Evolutionary conservation across 257 asterid genomes (phyloP).

Genomic region (Lycium barbarum): DNA sequence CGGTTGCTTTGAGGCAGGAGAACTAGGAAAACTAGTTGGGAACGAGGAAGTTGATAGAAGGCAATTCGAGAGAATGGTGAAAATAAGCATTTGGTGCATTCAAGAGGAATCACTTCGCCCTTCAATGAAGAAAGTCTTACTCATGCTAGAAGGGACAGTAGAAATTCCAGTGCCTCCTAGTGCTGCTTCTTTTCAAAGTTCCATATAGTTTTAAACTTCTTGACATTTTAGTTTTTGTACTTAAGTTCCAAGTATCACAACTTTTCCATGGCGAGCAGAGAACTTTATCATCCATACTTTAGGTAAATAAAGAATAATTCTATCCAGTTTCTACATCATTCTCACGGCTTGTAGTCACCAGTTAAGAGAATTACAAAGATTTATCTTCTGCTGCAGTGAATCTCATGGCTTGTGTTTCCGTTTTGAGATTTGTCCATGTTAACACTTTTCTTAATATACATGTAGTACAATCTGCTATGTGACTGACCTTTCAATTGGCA

Average conservation of each 20-base stretch:
- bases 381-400: background rate
- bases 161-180: too few relatives aligned
- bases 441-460: background rate
- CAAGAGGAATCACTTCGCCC: too few relatives aligned
- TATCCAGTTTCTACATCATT: background rate
- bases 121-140: too few relatives aligned
- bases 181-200: too few relatives aligned
- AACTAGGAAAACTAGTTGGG: constrained; percentile 35
- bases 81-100: constrained; percentile 54
- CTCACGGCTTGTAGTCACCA: background rate
- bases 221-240: too few relatives aligned
- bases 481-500: background rate
- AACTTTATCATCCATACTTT: background rate
- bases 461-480: background rate
- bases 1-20: constrained; percentile 37
- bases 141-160: too few relatives aligned
- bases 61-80: constrained; percentile 49
- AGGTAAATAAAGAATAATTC: background rate
- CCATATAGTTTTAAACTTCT: too few relatives aligned
- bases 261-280: background rate
- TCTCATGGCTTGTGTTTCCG: background rate
- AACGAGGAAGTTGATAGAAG: constrained; percentile 43
- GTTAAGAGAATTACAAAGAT: background rate
- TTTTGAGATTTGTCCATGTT: background rate
- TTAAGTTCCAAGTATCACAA: background rate